Conservation (phyloP, 371 early-diverging fungal genomes). For the Apophysomyces elegans region DNA sequence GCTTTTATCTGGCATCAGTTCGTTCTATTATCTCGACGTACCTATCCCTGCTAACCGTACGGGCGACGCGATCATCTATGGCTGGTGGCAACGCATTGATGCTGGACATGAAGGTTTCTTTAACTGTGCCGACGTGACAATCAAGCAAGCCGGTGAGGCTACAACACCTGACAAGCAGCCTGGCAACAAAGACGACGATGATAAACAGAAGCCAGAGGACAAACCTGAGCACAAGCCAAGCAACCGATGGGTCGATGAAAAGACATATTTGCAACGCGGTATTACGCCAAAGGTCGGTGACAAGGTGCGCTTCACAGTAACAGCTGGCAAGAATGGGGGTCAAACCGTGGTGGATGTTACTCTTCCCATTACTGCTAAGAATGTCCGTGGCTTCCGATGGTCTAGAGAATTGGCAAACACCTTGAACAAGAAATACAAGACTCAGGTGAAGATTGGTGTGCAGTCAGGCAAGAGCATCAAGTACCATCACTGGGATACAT, state of each 20-base stretch:
- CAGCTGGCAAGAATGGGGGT: background rate
- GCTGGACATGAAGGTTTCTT: slow-evolving; percentile 11
- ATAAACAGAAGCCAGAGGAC: slow-evolving; percentile 45
- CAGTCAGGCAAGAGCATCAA: background rate
- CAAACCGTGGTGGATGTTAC: background rate
- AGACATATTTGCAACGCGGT: background rate
- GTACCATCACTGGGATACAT: background rate
- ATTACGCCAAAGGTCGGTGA: slow-evolving; percentile 75
- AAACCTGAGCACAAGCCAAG: slow-evolving; percentile 68
- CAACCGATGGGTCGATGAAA: slow-evolving; percentile 48
- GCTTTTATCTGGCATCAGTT: background rate
- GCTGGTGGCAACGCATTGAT: slow-evolving; percentile 8
- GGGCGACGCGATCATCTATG: slow-evolving; percentile 5
- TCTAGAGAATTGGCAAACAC: background rate
- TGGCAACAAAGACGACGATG: slow-evolving; percentile 24
- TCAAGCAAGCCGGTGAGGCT: slow-evolving; percentile 34
- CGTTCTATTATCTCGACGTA: slow-evolving; percentile 12
- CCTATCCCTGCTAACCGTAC: background rate
- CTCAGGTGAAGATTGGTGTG: background rate
- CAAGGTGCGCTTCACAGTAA: slow-evolving; percentile 27
- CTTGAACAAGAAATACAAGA: background rate
- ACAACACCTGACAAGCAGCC: slow-evolving; percentile 45
- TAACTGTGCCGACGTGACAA: slow-evolving; percentile 13
- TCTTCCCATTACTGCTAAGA: background rate
- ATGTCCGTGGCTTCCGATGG: background rate